Conservation (phyloP, 1,284 basidiomycete species). For the Apiotrichum mycotoxinovorans region DNA sequence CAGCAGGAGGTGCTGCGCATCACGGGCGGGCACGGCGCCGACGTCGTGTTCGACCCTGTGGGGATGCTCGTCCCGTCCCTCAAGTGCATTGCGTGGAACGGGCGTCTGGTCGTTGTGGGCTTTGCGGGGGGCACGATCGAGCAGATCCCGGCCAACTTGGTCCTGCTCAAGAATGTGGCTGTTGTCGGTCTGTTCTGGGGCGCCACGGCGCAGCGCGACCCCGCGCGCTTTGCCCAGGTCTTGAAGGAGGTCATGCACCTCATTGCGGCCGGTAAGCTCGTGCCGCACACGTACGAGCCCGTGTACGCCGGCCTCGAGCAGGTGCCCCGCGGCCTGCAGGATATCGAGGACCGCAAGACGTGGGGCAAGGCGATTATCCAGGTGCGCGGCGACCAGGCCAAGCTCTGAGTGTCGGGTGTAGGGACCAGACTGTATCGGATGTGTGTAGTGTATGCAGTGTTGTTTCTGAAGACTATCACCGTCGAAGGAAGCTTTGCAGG, state of each 20-base stretch:
- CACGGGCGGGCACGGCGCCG: constrained; percentile 74
- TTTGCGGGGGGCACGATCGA: constrained; percentile 87
- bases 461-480: no score
- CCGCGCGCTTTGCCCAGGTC: constrained; percentile 61
- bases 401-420: no score
- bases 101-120: constrained; percentile 83
- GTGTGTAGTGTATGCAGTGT: no score
- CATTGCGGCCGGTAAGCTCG: constrained; percentile 62
- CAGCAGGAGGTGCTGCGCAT: constrained; percentile 57
- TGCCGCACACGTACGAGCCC: constrained; percentile 69
- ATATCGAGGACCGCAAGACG: constrained; percentile 68
- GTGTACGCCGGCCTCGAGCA: constrained; percentile 69
- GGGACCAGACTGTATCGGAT: no score
- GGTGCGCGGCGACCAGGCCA: constrained; percentile 53
- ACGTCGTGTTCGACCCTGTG: constrained; percentile 88
- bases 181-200: constrained; percentile 85
- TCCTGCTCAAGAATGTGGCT: constrained; percentile 81
- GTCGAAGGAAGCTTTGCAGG: no score
- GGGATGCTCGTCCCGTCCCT: constrained; percentile 54
- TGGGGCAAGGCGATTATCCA: constrained; percentile 86
- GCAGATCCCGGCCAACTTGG: constrained; percentile 84
- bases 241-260: constrained; percentile 73
- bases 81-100: constrained; percentile 93
- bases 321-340: constrained; percentile 56
- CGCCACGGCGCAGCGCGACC: constrained; percentile 66